Conservation (phyloP, 345 rosid genomes). For the Bruguiera sexangula region DNA sequence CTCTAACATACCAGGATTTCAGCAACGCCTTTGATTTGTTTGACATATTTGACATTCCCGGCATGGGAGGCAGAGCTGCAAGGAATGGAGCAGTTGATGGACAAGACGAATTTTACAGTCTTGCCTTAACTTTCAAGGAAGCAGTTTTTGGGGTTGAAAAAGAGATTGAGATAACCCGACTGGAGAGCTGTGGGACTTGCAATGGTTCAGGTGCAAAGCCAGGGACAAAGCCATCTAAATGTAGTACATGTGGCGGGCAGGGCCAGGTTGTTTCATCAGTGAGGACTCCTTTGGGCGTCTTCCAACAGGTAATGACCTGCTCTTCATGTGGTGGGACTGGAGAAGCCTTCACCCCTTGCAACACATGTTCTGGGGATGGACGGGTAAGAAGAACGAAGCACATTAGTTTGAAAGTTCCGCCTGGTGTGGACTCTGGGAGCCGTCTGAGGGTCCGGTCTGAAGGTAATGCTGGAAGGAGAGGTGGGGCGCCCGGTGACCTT, state of each 20-base stretch:
- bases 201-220: conserved; percentile 90
- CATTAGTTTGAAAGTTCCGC: conserved; percentile 86
- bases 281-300: conserved; percentile 90
- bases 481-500: conserved; percentile 88
- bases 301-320: conserved; percentile 96
- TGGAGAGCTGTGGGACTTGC: conserved; percentile 82
- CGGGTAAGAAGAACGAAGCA: conserved; percentile 80
- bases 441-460: conserved; percentile 92
- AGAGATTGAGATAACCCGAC: conserved; percentile 86
- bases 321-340: conserved; percentile 79
- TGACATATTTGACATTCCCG: conserved; percentile 66
- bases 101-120: conserved; percentile 83
- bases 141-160: conserved; percentile 92
- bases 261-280: conserved; percentile 91
- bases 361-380: conserved; percentile 84
- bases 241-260: conserved; percentile 90
- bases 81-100: conserved; percentile 79
- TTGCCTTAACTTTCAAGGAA: conserved; percentile 79
- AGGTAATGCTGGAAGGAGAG: conserved; percentile 90
- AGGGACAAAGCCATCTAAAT: conserved; percentile 70
- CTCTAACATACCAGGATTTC: conserved; percentile 56
- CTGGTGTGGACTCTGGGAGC: conserved; percentile 95
- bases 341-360: conserved; percentile 68
- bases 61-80: conserved; percentile 66
- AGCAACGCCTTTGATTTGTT: conserved; percentile 95